A percentile compares a stretch with the other conserved stretches of the same genome.
Conservation (phyloP, 1,139 yeast species). For the Taphrina wiesneri region DNA sequence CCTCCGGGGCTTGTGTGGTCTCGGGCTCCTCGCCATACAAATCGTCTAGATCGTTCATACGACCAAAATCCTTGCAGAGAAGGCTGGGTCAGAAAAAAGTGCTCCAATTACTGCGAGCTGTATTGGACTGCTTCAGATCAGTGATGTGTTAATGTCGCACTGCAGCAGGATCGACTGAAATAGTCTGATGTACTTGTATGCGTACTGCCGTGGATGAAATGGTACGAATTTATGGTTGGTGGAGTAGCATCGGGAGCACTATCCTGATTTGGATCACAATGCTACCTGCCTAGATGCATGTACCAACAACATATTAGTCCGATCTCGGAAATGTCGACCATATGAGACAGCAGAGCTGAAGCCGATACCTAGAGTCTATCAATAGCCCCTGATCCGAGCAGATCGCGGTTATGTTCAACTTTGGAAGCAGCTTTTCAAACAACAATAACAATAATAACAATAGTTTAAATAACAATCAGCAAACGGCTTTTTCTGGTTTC, state of each 20-base stretch:
- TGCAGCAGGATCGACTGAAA: neutral
- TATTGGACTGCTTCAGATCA: too few relatives aligned
- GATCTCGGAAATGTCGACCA: too few relatives aligned
- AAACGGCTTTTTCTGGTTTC: neutral
- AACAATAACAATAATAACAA: neutral
- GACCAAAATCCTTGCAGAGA: neutral
- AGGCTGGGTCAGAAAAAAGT: neutral
- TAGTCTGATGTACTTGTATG: too few relatives aligned
- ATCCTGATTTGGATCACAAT: neutral
- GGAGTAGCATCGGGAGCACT: neutral
- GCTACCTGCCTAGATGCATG: too few relatives aligned
- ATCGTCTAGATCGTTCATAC: conserved; percentile 66
- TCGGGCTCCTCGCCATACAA: conserved; percentile 67
- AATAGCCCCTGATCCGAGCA: too few relatives aligned
- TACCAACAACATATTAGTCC: too few relatives aligned
- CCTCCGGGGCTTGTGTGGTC: conserved; percentile 36
- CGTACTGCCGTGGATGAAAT: neutral
- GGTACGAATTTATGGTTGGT: neutral
- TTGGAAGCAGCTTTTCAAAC: neutral
- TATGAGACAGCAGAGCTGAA: too few relatives aligned
- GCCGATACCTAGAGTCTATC: too few relatives aligned
- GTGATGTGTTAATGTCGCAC: too few relatives aligned
- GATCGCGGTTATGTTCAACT: neutral
- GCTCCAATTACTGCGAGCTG: neutral
- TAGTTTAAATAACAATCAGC: neutral